Base-by-base conservation (phyloP, 2,329 filamentous ascomycete species). In the Arthrocladium fulminans region DNA sequence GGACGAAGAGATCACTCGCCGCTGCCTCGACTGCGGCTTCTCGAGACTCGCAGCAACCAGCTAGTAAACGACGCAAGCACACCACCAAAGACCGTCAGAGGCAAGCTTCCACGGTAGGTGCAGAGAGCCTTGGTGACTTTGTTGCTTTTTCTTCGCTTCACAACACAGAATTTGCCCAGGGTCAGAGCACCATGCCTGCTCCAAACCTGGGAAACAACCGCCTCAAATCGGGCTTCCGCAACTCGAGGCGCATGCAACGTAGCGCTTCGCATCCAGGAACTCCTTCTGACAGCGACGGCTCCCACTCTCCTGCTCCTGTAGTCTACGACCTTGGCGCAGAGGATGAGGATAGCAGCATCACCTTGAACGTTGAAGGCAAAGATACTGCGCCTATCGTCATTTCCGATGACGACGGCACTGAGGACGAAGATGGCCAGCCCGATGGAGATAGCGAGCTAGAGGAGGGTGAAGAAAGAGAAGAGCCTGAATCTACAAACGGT, bases 291-390 rank as follows among this genome's bases (percentile, higher is more conserved):
- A 40, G 32, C 32, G 50, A 51, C 8, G 29, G 25, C 29, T 52
- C 55, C 3, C 32, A 37, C 19, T n/a, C 40, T 24, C 15, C 38
- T 7, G 10, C 45, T 6, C 39, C 51, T 12, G 49, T 58, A 37
- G 51, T 54, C 39, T 56, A 60, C 20, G 57, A 60, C 30, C 57
- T 61, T 19, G 61, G 59, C 8, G 58, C 61, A 29, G 59, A 59
- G 10, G 54, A 55, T 20, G 60, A 61, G 13, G 66, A 66, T 48
- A 67, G 63, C 2, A 67, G 65, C 0, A 70, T 72, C 45, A 49
- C 71, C 57, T 52, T 72, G 48, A 43, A 43, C 10, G 32, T 49
- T 17, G n/a, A 43, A n/a, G 30, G 37, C n/a, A 22, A 15, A 17
- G 38, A 12, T 6, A 30, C 6, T 30, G 27, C 10, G 6, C 46